These are phyloP conservation scores for Collariella sp. DNA, from an alignment of 495 filamentous ascomycete species.

Conservation along the genomic window DNA sequence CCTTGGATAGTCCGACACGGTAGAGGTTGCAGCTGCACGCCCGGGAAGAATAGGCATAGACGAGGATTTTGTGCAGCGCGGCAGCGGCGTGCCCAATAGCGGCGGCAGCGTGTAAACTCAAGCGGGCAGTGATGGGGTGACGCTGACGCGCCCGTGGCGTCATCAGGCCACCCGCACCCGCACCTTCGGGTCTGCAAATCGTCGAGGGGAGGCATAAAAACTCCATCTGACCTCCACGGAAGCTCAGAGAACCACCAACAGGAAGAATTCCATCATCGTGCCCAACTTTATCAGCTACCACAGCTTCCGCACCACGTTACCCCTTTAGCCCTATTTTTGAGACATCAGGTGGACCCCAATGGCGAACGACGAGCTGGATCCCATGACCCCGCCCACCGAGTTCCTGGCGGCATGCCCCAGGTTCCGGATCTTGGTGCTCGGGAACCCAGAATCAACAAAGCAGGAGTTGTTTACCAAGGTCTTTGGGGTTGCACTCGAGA, in stretches of 20 bases:
- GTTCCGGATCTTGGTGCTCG: slow-evolving; percentile 23
- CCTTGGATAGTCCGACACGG: no score
- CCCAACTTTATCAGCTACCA: background rate
- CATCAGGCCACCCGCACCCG: slow-evolving; percentile 15
- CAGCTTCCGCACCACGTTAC: background rate
- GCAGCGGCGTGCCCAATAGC: background rate
- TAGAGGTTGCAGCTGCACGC: background rate
- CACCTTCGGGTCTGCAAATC: background rate
- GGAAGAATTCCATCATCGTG: background rate
- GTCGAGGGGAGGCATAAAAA: background rate
- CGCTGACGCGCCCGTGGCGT: slow-evolving; percentile 12
- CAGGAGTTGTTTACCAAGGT: slow-evolving; percentile 23
- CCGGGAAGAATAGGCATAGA: background rate
- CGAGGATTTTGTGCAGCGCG: background rate
- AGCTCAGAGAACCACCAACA: background rate
- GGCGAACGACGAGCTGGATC: background rate
- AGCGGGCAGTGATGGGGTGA: background rate
- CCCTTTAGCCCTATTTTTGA: background rate
- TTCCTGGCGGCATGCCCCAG: slow-evolving; percentile 21
- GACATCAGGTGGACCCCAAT: background rate
- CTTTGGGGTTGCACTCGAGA: slow-evolving; percentile 25
- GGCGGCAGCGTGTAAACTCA: background rate
- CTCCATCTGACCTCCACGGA: background rate
- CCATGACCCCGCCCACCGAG: slow-evolving; percentile 9
- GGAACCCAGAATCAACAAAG: slow-evolving; percentile 26